phyloP scores from a whole-genome alignment of 2,329 filamentous ascomycete genomes.

The Aspergillus alliaceus region DNA sequence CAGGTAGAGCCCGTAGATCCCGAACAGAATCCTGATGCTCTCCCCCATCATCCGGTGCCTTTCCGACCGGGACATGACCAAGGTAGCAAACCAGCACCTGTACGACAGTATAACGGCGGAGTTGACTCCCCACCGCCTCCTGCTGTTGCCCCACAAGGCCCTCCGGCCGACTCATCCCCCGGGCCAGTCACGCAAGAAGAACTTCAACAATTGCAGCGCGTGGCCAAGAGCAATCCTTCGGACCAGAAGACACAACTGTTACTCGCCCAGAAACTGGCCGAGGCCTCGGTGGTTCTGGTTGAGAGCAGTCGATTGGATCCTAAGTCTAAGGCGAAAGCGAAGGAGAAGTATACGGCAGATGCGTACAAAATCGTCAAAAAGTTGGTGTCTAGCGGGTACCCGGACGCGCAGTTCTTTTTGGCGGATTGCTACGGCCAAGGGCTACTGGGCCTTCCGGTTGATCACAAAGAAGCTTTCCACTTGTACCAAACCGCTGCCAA shows the following conservation, averaged over 20 bases:
- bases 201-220: conserved; percentile 70
- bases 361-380: conserved; percentile 92
- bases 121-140: conserved; percentile 32
- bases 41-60: conserved; percentile 57
- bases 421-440: conserved; percentile 88
- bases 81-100: conserved; percentile 49
- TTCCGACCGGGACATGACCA: conserved; percentile 53
- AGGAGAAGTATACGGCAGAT: conserved; percentile 81
- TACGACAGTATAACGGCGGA: conserved; percentile 53
- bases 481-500: conserved; percentile 95
- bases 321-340: conserved; percentile 60
- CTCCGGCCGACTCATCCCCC: conserved; percentile 15
- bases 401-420: conserved; percentile 89
- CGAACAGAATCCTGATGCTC: conserved; percentile 53
- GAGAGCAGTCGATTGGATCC: conserved; percentile 72
- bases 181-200: conserved; percentile 73
- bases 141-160: conserved; percentile 24
- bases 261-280: conserved; percentile 79
- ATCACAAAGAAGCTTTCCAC: conserved; percentile 89
- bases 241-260: conserved; percentile 71
- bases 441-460: conserved; percentile 72
- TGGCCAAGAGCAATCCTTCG: conserved; percentile 68
- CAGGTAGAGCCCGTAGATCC: conserved; percentile 18
- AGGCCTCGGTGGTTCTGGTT: conserved; percentile 77
- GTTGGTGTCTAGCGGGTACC: conserved; percentile 68